Base-by-base conservation (phyloP, 192 early-diverging fungal genomes). In the Podila horticola region DNA sequence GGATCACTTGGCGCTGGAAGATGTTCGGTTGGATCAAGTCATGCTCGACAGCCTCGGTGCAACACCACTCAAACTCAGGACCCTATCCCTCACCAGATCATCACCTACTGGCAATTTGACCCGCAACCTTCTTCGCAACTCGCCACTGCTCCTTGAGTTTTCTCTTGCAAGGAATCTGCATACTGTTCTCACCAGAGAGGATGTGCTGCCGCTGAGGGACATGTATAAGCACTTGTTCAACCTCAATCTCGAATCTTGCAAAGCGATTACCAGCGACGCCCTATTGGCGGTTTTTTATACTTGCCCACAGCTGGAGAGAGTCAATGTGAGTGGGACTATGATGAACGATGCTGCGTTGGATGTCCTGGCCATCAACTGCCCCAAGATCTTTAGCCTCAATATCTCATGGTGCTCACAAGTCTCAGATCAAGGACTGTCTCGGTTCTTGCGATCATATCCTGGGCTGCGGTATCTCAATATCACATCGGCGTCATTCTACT, bases 201-300 rank as follows among this genome's bases (percentile, higher is more conserved):
- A 81, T 30, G 2, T 81, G 15, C 29, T 73, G 12, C 66, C 67
- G 20, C 29, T 64, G 11, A 11, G 24, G 22, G 71, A 69, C 20
- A 66, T 64, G 38, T 68, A 50, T 36, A 34, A 33, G n/a, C 62
- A 59, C 29, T 19, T 81, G 5, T 33, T 62, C 6, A 45, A 26
- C n/a, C 71, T 81, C 29, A 81, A 73, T 15, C 71, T 81, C 3
- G 77, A 81, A 7, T 81, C 77, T 28, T 81, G 77, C 67, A 72
- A 72, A 48, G n/a, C 36, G 8, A 55, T 81, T 24, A 33, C 34
- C 11, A 51, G 58, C 15, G 71, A 69, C 7, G 67, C 71, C 1
- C 26, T 81, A 0, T 5, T 59, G 17, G 11, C 31, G 24, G 28
- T 81, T 0, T 58, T 81, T 20, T 19, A 31, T 12, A 50, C 71